A percentile compares a stretch with the other conserved stretches of the same genome.
Evolutionary conservation across 768 basidiomycete genomes (phyloP).

Genomic region (Nidula microcarpa): DNA sequence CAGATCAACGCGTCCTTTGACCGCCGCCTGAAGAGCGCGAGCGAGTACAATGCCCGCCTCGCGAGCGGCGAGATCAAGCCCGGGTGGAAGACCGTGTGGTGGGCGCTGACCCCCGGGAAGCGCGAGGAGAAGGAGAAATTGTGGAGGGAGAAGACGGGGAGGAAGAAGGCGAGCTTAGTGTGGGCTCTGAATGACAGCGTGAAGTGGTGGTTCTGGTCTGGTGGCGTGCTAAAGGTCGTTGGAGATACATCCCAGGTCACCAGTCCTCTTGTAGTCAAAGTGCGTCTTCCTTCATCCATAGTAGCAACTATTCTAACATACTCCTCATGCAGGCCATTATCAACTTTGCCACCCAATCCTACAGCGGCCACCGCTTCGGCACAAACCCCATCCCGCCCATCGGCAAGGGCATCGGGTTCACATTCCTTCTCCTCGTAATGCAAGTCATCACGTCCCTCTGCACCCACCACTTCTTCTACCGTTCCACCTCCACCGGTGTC

Average conservation of each 20-base stretch:
- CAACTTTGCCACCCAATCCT: slow-evolving; percentile 64
- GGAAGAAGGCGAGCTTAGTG: slow-evolving; percentile 56
- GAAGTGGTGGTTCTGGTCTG: slow-evolving; percentile 76
- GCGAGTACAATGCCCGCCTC: slow-evolving; percentile 69
- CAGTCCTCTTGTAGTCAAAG: slow-evolving; percentile 77
- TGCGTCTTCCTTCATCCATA: slow-evolving; percentile 20
- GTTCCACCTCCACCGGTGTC: slow-evolving; percentile 70
- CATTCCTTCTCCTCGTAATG: slow-evolving; percentile 65
- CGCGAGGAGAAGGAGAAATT: slow-evolving; percentile 51
- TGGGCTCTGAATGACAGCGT: slow-evolving; percentile 76
- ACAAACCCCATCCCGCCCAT: slow-evolving; percentile 31
- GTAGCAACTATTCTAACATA: neutral
- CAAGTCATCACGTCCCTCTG: slow-evolving; percentile 66
- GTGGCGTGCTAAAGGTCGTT: slow-evolving; percentile 55
- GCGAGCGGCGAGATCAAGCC: slow-evolving; percentile 62
- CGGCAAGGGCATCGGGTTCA: slow-evolving; percentile 68
- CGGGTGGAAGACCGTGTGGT: slow-evolving; percentile 51
- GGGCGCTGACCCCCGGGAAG: slow-evolving; percentile 50
- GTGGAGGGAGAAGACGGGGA: slow-evolving; percentile 66
- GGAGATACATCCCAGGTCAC: slow-evolving; percentile 72
- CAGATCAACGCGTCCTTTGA: slow-evolving; percentile 66
- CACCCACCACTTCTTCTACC: slow-evolving; percentile 83
- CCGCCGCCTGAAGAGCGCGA: slow-evolving; percentile 48
- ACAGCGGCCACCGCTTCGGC: slow-evolving; percentile 38
- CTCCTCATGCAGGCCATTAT: slow-evolving; percentile 54